Base-by-base conservation (phyloP, 2,329 filamentous ascomycete genomes). In the Aspergillus ochraceoroseus region DNA sequence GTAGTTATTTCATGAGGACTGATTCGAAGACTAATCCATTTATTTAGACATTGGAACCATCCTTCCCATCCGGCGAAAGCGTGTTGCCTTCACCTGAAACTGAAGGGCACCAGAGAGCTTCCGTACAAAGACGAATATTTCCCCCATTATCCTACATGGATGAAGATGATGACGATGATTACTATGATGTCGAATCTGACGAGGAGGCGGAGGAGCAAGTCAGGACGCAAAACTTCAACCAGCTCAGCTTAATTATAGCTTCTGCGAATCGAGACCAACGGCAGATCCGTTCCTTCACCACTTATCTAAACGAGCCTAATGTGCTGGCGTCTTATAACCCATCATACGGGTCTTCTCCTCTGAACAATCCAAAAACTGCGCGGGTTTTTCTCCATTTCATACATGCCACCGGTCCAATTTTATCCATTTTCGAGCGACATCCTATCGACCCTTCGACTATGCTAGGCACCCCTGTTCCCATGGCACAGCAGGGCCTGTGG, bases 331-430 rank as follows among this genome's bases (percentile, higher is more conserved):
- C 76, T 2, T 88, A 89, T 53, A 72, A 74, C 27, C 82, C 83
- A 4, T 78, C 79, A 1, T 74, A 79, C 3, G 67, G 74, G 14
- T 78, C 77, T 20, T 83, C 82, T 26, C 89, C 92, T 20, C 69
- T 95, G 18, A 85, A 82, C 52, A 87, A 95, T 49, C 76, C 80
- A 2, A 82, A 83, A 48, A 90, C 87, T 7, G 83, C 87, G 9
- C 77, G 82, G 19, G 81, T 95, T 5, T 96, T 96, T 61, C 83
- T 83, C 62, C 88, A 96, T 64, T 96, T 95, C 61, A 80, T 96
- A 32, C 84, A 87, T 52, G 83, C 92, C 5, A 94, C 88, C 2
- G 89, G 84, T 0, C 86, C 88, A 1, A 85, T 79, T 50, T 78
- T 96, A 58, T 94, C 89, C 1, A 75, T 94, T 18, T 95, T 87